These are phyloP conservation scores for Bathelium albidoporum DNA, from an alignment of 495 filamentous ascomycete species.

Conservation along the genomic window DNA sequence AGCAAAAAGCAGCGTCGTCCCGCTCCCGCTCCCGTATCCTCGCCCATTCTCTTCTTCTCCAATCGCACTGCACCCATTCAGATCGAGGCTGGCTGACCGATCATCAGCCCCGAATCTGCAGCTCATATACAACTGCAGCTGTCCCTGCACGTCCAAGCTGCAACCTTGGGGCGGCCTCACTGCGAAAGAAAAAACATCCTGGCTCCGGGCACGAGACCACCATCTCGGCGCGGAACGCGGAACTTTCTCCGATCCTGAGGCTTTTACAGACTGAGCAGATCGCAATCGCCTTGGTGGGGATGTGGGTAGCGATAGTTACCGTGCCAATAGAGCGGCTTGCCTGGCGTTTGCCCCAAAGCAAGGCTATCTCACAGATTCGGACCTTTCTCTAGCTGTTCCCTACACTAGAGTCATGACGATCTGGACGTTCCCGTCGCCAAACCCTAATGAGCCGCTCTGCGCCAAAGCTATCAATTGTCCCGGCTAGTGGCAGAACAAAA, in stretches of 20 bases:
- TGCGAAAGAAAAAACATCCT: neutral
- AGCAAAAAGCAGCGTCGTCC: neutral
- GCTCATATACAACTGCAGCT: neutral
- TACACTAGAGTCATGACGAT: slow-evolving; percentile 1
- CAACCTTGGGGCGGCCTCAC: neutral
- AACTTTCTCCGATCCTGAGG: neutral
- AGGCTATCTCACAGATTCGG: neutral
- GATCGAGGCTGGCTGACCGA: neutral
- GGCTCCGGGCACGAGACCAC: neutral
- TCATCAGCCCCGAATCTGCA: neutral
- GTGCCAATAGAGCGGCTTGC: neutral
- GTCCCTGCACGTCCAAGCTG: neutral
- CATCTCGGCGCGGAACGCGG: neutral
- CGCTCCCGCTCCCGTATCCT: slow-evolving; percentile 1
- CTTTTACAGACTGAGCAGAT: neutral
- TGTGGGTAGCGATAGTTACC: neutral
- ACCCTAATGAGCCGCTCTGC: neutral
- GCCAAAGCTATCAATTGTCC: neutral
- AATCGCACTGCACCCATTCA: neutral
- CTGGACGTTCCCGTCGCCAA: neutral
- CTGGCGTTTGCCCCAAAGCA: neutral
- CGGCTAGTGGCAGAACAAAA: neutral
- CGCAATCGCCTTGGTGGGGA: neutral
- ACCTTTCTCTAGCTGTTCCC: neutral
- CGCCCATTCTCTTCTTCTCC: neutral